A percentile compares a stretch with the other conserved stretches of the same genome.
Evolutionary conservation across 805 yeast genomes (phyloP).

Genomic region (Saturnispora quitensis): DNA sequence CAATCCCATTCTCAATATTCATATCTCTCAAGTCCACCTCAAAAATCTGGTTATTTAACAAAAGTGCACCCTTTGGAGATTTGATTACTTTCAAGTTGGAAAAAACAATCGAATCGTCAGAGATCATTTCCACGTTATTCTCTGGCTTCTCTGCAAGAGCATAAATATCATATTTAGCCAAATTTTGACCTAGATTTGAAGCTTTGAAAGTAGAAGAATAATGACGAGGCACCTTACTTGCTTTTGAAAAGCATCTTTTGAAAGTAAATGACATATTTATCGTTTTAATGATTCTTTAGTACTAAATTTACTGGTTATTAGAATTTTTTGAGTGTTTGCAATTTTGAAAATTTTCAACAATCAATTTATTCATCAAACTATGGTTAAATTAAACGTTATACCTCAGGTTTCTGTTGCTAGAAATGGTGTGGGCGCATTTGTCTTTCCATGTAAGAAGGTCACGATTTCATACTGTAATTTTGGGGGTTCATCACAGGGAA

Average conservation of each 20-base stretch:
- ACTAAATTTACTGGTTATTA: no score
- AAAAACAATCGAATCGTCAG: constrained; percentile 50
- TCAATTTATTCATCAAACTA: constrained; percentile 2
- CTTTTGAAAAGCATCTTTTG: constrained; percentile 10
- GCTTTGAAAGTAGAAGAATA: constrained; percentile 24
- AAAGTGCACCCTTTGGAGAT: constrained; percentile 39
- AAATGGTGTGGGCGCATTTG: constrained; percentile 69
- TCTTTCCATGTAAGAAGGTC: constrained; percentile 66
- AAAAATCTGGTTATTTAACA: constrained; percentile 51
- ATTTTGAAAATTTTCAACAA: not conserved
- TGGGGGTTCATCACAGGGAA: constrained; percentile 90
- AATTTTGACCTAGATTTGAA: constrained; percentile 28
- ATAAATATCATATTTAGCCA: constrained; percentile 38
- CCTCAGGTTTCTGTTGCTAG: constrained; percentile 51
- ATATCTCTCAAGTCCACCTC: constrained; percentile 40
- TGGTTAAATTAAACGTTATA: constrained; percentile 46
- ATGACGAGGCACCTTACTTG: constrained; percentile 10
- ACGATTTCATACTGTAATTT: constrained; percentile 82
- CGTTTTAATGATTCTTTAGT: no score
- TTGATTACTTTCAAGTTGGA: constrained; percentile 42
- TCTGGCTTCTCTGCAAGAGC: constrained; percentile 35
- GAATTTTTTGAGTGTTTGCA: not conserved
- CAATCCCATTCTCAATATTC: constrained; percentile 24
- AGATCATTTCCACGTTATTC: constrained; percentile 43
- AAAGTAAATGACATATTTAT: not conserved